These are phyloP conservation scores for Anethum foeniculum DNA, from an alignment of 140 eudicot genomes.

Conservation along the genomic window DNA sequence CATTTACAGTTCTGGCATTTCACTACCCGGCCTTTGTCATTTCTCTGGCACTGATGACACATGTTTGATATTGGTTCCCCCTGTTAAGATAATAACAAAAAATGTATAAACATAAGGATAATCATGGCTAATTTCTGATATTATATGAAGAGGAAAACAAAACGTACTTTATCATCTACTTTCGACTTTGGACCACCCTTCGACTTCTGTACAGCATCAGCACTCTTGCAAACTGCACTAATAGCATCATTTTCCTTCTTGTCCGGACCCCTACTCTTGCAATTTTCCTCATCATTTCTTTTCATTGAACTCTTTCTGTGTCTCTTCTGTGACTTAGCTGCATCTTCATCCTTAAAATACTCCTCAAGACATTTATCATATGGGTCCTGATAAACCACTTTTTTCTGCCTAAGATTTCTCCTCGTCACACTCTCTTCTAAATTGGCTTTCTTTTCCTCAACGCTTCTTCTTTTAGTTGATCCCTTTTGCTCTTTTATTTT, in stretches of 20 bases:
- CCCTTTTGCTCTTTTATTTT: background rate
- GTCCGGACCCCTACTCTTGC: background rate
- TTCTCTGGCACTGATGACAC: conserved; percentile 34
- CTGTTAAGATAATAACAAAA: background rate
- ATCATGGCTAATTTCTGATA: background rate
- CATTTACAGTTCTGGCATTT: conserved; percentile 15
- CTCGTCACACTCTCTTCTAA: background rate
- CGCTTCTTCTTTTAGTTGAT: background rate
- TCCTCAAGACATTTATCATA: background rate
- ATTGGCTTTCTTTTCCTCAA: background rate
- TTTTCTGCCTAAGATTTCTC: background rate
- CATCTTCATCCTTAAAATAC: background rate
- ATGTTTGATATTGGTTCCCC: conserved; percentile 9
- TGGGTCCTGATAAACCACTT: background rate
- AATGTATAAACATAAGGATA: background rate
- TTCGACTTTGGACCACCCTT: background rate
- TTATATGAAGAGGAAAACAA: background rate
- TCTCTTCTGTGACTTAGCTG: background rate
- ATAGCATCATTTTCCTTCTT: background rate
- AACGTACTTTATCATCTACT: background rate
- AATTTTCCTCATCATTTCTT: background rate
- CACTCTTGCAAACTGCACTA: background rate
- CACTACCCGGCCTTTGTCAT: conserved; percentile 24
- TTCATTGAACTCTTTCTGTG: background rate
- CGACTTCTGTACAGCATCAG: background rate